Conservation (phyloP, 1,139 yeast genomes). For the Hanseniaspora uvarum region DNA sequence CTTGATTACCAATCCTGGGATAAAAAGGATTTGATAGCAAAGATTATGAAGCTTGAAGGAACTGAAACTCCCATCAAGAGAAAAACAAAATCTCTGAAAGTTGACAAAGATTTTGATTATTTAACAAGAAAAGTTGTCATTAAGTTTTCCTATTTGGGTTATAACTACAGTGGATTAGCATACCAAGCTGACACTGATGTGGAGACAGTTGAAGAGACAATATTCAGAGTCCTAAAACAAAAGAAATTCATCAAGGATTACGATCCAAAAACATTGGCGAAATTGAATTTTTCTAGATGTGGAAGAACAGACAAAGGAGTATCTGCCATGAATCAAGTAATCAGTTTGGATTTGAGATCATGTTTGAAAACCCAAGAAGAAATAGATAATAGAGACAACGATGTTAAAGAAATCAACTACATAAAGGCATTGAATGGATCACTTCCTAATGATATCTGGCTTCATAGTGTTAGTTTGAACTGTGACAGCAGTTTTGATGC, state of each 20-base stretch:
- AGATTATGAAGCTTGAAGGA: conserved; percentile 29
- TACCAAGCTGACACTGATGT: conserved; percentile 64
- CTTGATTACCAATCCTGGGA: conserved; percentile 33
- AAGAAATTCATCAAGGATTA: conserved; percentile 58
- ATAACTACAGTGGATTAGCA: conserved; percentile 89
- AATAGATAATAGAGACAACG: conserved; percentile 48
- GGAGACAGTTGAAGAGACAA: conserved; percentile 77
- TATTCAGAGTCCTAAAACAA: conserved; percentile 58
- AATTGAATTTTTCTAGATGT: conserved; percentile 66
- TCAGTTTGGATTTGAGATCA: conserved; percentile 69
- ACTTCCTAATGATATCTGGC: conserved; percentile 68
- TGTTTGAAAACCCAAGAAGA: conserved; percentile 42
- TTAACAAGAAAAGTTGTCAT: conserved; percentile 65
- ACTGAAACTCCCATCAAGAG: conserved; percentile 12
- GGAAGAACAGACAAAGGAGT: conserved; percentile 97
- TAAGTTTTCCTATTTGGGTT: conserved; percentile 77
- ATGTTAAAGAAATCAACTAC: conserved; percentile 64
- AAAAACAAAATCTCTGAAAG: conserved; percentile 16
- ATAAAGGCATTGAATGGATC: conserved; percentile 62
- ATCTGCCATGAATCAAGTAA: conserved; percentile 92
- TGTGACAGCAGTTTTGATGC: conserved; percentile 85
- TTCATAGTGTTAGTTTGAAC: conserved; percentile 71
- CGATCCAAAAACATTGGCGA: conserved; percentile 13
- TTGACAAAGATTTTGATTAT: conserved; percentile 53
- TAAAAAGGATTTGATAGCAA: conserved; percentile 34